Evolutionary conservation across 495 filamentous ascomycete genomes (phyloP), one percentile per base, ranked within the genome.

Genomic region (Podospora comata): DNA sequence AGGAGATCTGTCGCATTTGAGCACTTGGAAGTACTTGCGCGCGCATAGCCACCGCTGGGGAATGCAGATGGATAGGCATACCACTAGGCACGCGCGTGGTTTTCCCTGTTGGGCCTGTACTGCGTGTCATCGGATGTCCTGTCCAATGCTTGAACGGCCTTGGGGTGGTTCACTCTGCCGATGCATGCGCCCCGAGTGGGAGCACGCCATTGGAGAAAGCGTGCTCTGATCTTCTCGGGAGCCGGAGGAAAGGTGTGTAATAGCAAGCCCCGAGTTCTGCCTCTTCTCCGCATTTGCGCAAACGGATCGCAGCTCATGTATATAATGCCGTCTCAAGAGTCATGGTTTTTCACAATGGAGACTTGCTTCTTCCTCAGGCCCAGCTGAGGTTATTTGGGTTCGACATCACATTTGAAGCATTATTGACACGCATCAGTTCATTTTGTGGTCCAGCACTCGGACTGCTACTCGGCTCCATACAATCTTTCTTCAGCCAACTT

Each of bases 261-360:
- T 62, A 53, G 61, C 64, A 58, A 65, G 53, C 32, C 57, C 57
- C 53, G 64, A 60, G 61, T 3, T 58, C 30, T 34, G 57, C 55
- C 58, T 27, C 30, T 26, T 76, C 66, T 77, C 68, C 75, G 75
- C 75, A 77, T 76, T 76, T 77, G 75, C 75, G 75, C 75, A 77
- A 67, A 77, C 39, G 39, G 39, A 48, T 48, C 39, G 15, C 39
- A 11, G 39, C 39, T 48, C 39, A 48, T 13, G 23, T 74, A 73
- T 76, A 74, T 70, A 74, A 58, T 18, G 5, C 9, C 23, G 2
- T 65, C 26, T 34, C 60, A 2, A 2, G 27, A 30, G 18, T 59
- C 13, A 16, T 65, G 11, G 11, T 20, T 20, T 16, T 3, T 3
- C 0, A 13, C 39, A 48, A 48, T 48, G 39, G 39, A 11, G 9